Base-by-base conservation (phyloP, 139 green algal genomes). In the Micractinium sp. region DNA sequence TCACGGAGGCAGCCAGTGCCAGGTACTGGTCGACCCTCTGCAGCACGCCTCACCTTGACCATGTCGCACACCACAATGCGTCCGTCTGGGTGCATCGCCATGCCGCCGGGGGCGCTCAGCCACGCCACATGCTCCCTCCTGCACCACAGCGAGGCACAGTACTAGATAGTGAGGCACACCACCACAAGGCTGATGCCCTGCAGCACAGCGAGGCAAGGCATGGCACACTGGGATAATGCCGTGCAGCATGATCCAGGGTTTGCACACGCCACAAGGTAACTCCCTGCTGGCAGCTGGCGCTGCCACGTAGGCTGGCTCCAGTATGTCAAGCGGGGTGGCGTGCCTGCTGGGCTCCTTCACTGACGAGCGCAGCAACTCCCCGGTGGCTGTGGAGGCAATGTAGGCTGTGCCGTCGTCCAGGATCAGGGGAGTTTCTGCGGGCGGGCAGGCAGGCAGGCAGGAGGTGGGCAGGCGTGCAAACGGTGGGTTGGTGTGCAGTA, bases 1-100 rank as follows among this genome's bases (percentile, higher is more conserved):
- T 9, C 5, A 56, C 47, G 47, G 47, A 56, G 47, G 47, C 47
- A 56, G 47, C 47, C 47, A 9, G 47, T 56, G 47, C 47, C 47
- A 56, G 47, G 47, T 9, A 56, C 9, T 56, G n/a, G n/a, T n/a
- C n/a, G n/a, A n/a, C n/a, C n/a, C n/a, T n/a, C 7, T 56, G 47
- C 47, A 56, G 47, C 47, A 56, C 7, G 47, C 9, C 47, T 5
- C 36, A 82, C 77, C 77, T 90, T 90, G 35, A 84, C 38, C 18
- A 86, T 66, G 60, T 93, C 91, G 56, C 91, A 93, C 3, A 92
- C 81, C 0, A 91, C 53, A 1, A 93, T 60, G 81, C 89, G 41
- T 0, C 84, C 88, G 20, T 90, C 33, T 29, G 73, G 71, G 71
- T 78, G 71, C 25, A 35, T 35, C 4, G 29, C 71, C 71, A 78